phyloP scores from a whole-genome alignment of 2,329 filamentous ascomycete species.

The Cadophora sp. region DNA sequence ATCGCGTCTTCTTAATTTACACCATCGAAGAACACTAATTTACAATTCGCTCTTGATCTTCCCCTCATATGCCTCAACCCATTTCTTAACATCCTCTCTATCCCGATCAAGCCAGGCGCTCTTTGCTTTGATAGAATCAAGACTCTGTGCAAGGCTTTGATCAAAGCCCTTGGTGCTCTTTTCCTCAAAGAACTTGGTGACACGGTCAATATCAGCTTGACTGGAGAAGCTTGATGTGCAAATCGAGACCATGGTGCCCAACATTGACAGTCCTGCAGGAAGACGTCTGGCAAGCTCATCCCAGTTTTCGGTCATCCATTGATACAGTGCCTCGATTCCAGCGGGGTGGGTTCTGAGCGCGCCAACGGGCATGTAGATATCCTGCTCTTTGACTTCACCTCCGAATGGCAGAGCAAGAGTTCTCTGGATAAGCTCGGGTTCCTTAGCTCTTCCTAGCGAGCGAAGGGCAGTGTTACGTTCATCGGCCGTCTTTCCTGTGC shows the following conservation, averaged over 20 bases:
- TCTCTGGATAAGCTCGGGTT: slow-evolving; percentile 80
- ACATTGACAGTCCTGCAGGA: slow-evolving; percentile 85
- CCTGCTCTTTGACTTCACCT: slow-evolving; percentile 89
- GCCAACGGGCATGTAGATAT: slow-evolving; percentile 87
- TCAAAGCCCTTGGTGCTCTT: slow-evolving; percentile 91
- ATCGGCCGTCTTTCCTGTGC: slow-evolving; percentile 76
- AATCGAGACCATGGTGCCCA: slow-evolving; percentile 83
- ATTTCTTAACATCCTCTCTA: slow-evolving; percentile 74
- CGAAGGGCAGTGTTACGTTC: slow-evolving; percentile 93
- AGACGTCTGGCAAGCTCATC: slow-evolving; percentile 81
- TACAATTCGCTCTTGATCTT: slow-evolving; percentile 45
- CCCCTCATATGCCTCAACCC: slow-evolving; percentile 66
- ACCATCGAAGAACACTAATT: slow-evolving; percentile 9
- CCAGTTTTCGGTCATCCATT: slow-evolving; percentile 89
- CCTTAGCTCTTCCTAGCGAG: slow-evolving; percentile 78
- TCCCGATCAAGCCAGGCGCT: slow-evolving; percentile 81
- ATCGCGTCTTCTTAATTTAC: not conserved
- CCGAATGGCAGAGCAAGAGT: slow-evolving; percentile 78
- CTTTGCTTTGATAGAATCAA: slow-evolving; percentile 86
- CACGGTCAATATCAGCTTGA: slow-evolving; percentile 74
- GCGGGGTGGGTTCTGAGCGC: slow-evolving; percentile 78
- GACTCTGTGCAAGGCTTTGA: slow-evolving; percentile 86
- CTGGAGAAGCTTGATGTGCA: slow-evolving; percentile 82
- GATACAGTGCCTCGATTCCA: slow-evolving; percentile 82
- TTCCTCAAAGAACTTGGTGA: slow-evolving; percentile 80